Base-by-base conservation (phyloP, 441 rosid genomes). In the Bruguiera hainesii region DNA sequence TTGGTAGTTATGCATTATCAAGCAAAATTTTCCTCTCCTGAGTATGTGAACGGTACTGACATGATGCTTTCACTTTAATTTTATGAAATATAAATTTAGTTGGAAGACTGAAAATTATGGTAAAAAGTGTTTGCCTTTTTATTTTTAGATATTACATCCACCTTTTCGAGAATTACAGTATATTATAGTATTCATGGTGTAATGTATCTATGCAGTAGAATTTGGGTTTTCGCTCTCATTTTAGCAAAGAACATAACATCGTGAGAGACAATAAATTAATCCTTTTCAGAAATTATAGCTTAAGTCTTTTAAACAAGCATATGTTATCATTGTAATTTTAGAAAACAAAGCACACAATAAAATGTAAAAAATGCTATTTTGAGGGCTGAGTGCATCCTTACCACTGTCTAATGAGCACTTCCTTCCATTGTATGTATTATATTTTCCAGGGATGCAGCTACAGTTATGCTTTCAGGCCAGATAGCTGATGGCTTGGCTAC, bases 391-490 rank as follows among this genome's bases (percentile, higher is more conserved):
- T 55, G 18, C 21, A 23, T 20, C 13, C 28, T 23, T 55, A 2
- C 58, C 58, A 55, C 18, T 39, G 48, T 13, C 48, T 39, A 13
- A 23, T 55, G 16, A 55, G 28, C 28, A 55, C 15, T 5, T 21
- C 15, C 58, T 62, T 62, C 46, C 28, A 39, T 13, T 15, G 19
- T 23, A 21, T 23, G 7, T 21, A 21, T 1, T 51, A 50, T 61
- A 18, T 67, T 75, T 58, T 69, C 66, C 80, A 94, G 98, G 83
- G 89, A 83, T 81, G 92, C 99, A 73, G 99, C 99, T 60, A 60
- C 64, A 39, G 97, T 88, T 48, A 91, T 91, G 97, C 97, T 94
- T 56, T 86, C 97, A 3, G 99, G 98, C 73, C 99, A 94, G 83
- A 68, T 91, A 75, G 97, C 98, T 62, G 99, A 91, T 87, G 99